Conservation (phyloP, 305 asterid species). For the Ilex paraguariensis region DNA sequence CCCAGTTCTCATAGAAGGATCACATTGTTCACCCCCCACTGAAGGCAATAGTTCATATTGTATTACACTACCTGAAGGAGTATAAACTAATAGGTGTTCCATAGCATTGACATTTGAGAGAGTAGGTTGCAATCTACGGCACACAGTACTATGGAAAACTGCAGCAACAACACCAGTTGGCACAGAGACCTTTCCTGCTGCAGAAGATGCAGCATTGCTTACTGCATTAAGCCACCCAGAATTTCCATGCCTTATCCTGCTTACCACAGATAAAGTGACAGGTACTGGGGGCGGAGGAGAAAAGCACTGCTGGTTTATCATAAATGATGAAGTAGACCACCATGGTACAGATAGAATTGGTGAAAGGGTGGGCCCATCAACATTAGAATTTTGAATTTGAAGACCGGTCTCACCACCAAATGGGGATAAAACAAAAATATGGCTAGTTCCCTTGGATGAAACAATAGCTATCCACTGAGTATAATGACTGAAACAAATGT, state of each 20-base stretch:
- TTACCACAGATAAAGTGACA: neutral
- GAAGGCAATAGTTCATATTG: conserved; percentile 7
- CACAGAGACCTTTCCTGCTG: neutral
- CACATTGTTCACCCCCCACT: neutral
- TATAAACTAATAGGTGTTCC: conserved; percentile 6
- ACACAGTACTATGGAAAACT: conserved; percentile 1
- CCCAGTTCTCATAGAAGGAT: neutral
- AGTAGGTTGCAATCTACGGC: neutral
- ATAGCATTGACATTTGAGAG: neutral
- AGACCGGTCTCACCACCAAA: conserved; percentile 6
- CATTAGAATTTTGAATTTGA: neutral
- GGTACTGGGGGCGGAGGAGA: neutral
- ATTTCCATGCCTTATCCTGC: neutral
- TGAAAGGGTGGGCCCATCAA: neutral
- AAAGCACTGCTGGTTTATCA: neutral
- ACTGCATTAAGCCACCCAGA: conserved; percentile 3
- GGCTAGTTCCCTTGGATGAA: conserved; percentile 8
- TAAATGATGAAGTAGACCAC: conserved; percentile 6
- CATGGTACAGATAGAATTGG: neutral
- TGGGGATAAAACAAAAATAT: conserved; percentile 3
- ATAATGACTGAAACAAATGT: conserved; percentile 3
- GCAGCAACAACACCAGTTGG: conserved; percentile 1
- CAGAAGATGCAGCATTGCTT: conserved; percentile 7
- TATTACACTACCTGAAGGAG: neutral
- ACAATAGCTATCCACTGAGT: conserved; percentile 6